These are phyloP conservation scores for Fusarium sp. DNA, from an alignment of 2,329 filamentous ascomycete species.

Conservation along the genomic window DNA sequence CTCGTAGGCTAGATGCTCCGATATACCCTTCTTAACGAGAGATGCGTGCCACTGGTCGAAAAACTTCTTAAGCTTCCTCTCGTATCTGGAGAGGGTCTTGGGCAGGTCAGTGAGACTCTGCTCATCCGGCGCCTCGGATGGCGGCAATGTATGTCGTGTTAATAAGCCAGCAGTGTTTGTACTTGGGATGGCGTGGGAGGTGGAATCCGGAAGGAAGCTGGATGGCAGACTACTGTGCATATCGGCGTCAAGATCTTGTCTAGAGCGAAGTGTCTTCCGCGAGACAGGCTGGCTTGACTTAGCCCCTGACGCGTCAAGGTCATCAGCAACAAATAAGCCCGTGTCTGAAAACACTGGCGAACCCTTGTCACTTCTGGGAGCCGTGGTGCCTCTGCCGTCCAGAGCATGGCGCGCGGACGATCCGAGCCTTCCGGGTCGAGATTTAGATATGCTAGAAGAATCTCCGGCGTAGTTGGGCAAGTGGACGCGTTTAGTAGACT, in stretches of 20 bases:
- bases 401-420: neutral
- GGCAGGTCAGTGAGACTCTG: neutral
- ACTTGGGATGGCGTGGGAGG: neutral
- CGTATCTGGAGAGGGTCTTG: neutral
- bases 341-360: neutral
- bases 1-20: neutral
- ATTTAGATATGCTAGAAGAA: neutral
- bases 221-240: neutral
- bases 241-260: neutral
- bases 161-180: neutral
- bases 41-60: neutral
- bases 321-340: neutral
- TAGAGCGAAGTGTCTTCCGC: neutral
- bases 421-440: neutral
- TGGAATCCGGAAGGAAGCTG: neutral
- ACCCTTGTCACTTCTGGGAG: neutral
- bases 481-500: neutral
- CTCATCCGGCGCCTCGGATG: neutral
- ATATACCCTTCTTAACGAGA: neutral
- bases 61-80: neutral
- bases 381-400: neutral
- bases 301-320: neutral
- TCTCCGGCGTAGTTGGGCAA: neutral
- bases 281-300: neutral
- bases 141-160: neutral